Evolutionary conservation across 805 yeast genomes (phyloP).

Genomic region (Ogataea glucozyma): DNA sequence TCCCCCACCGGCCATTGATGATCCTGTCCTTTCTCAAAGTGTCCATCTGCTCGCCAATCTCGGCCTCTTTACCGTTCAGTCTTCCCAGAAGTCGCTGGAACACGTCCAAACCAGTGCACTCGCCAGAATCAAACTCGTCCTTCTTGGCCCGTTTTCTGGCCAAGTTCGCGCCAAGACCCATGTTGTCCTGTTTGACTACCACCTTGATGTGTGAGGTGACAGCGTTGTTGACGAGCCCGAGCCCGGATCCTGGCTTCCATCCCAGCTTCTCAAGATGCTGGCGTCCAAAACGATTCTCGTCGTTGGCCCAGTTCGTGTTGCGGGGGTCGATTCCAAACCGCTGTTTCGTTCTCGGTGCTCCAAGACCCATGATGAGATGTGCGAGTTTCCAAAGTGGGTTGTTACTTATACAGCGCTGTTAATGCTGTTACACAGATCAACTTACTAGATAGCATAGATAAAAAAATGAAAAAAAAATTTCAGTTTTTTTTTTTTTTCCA

Average conservation of each 20-base stretch:
- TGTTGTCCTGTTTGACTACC: slow-evolving; percentile 72
- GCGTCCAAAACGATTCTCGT: slow-evolving; percentile 82
- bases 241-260: slow-evolving; percentile 90
- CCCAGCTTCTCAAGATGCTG: slow-evolving; percentile 79
- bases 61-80: slow-evolving; percentile 81
- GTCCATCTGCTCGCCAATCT: slow-evolving; percentile 63
- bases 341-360: slow-evolving; percentile 77
- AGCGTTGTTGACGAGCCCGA: slow-evolving; percentile 70
- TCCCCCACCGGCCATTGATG: slow-evolving; percentile 85
- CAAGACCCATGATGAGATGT: slow-evolving; percentile 62
- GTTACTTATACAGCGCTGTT: neutral
- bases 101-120: slow-evolving; percentile 87
- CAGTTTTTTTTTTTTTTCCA: slow-evolving; percentile 7
- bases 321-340: slow-evolving; percentile 91
- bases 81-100: slow-evolving; percentile 89
- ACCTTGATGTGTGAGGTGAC: slow-evolving; percentile 83
- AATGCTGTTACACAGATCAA: too few relatives aligned
- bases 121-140: slow-evolving; percentile 77
- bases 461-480: too few relatives aligned
- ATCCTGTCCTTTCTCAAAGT: slow-evolving; percentile 66
- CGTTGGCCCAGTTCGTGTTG: slow-evolving; percentile 92
- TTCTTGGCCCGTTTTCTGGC: slow-evolving; percentile 46
- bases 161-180: slow-evolving; percentile 87
- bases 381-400: neutral
- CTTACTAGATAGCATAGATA: neutral